phyloP scores from a whole-genome alignment of 768 basidiomycete species.

The Rhizopogon salebrosus region DNA sequence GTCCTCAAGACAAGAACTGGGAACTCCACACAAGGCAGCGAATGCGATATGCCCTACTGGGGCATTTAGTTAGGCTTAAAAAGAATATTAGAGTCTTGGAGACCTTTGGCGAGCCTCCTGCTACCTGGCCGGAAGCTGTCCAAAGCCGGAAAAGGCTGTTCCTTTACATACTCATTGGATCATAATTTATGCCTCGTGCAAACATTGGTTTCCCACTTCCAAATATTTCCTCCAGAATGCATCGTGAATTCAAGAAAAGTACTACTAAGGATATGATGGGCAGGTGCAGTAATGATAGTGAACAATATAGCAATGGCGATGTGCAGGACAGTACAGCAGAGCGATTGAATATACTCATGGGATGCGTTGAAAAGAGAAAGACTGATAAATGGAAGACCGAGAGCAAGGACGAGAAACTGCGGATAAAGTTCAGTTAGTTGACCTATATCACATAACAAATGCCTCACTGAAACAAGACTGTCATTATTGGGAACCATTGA shows the following conservation, averaged over 20 bases:
- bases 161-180: neutral
- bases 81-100: slow-evolving; percentile 14
- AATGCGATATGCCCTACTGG: slow-evolving; percentile 14
- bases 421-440: slow-evolving; percentile 9
- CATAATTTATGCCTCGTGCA: too few species aligned
- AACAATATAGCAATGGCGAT: slow-evolving; percentile 22
- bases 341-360: slow-evolving; percentile 25
- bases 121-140: neutral
- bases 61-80: slow-evolving; percentile 19
- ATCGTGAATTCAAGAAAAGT: slow-evolving; percentile 13
- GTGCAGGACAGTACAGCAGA: slow-evolving; percentile 17
- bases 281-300: slow-evolving; percentile 19
- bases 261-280: slow-evolving; percentile 2
- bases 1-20: slow-evolving; percentile 14
- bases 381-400: slow-evolving; percentile 22
- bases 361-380: slow-evolving; percentile 17
- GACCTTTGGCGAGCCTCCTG: slow-evolving; percentile 4
- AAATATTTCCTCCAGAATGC: slow-evolving; percentile 4
- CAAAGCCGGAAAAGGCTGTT: neutral
- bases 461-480: slow-evolving; percentile 19
- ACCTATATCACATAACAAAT: neutral
- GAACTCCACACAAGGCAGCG: slow-evolving; percentile 11
- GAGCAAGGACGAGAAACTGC: slow-evolving; percentile 14
- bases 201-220: neutral
- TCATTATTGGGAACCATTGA: slow-evolving; percentile 22